Evolutionary conservation across 2,329 filamentous ascomycete species (phyloP), one percentile per base, ranked within the genome.

Genomic region (Aspergillus sp.): DNA sequence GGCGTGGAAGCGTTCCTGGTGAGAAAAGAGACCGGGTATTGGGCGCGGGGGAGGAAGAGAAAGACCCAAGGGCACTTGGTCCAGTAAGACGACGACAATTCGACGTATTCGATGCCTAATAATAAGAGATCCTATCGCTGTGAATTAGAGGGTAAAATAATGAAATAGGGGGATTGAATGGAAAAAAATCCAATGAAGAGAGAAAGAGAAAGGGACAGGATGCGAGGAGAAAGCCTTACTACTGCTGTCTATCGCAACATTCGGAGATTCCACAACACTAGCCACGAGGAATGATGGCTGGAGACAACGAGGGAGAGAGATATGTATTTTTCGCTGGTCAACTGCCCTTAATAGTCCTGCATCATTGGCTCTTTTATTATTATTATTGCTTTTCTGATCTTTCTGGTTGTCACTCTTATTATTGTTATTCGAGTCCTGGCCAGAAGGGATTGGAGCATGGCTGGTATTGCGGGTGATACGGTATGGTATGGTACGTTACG

Each of bases 201-300:
- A 46, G 39, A 43, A 45, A 49, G n/a, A 44, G 43, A 41, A 44
- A 44, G 45, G 41, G 44, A 49, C 45, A 27, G 44, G 52, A 38
- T 43, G 49, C 19, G 53, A 52, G 35, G 48, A 41, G 37, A 45
- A 45, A 19, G 43, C 33, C 15, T n/a, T 35, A 35, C 33, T 30
- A 30, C 25, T 27, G 25, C 25, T 30, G 25, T 30, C 33, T 35
- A 17, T 35, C 33, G 33, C 33, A 35, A 35, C 33, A 35, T 35
- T n/a, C 33, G 32, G 32, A 33, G 32, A 13, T 33, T 12, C 32
- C n/a, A n/a, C 12, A 35, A 15, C 25, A 30, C 25, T 30, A 30
- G 25, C 25, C 25, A 30, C 25, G 25, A 30, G 25, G 25, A 30
- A 30, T 30, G 25, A 30, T 30, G 25, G 25, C 25, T 30, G 25